A percentile compares a stretch with the other conserved stretches of the same genome.
These are phyloP conservation scores for Chlorophyllum brunneum DNA, from an alignment of 768 basidiomycete species.

Conservation along the genomic window DNA sequence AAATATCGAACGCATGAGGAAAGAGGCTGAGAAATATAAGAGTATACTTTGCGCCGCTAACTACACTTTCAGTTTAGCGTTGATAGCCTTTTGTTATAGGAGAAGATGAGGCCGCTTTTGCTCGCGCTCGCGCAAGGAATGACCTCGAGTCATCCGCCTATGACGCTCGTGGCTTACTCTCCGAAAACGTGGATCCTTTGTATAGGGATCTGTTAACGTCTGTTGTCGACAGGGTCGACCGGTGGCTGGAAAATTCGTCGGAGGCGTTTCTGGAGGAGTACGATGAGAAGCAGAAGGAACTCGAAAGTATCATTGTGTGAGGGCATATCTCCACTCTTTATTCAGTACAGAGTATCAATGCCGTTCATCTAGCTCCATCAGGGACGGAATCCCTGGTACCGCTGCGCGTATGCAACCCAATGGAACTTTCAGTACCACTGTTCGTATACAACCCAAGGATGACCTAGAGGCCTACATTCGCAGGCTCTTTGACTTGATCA, in stretches of 20 bases:
- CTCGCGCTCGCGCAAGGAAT: slow-evolving; percentile 86
- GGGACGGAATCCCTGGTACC: too few species aligned
- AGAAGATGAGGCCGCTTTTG: slow-evolving; percentile 83
- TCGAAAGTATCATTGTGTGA: slow-evolving; percentile 81
- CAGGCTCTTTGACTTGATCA: too few species aligned
- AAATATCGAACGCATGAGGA: slow-evolving; percentile 97
- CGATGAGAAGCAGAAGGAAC: slow-evolving; percentile 88
- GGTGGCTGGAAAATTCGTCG: slow-evolving; percentile 82
- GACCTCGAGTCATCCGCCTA: slow-evolving; percentile 91
- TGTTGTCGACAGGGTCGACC: slow-evolving; percentile 78
- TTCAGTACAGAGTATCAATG: too few species aligned
- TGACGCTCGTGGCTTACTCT: slow-evolving; percentile 88
- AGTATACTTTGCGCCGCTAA: slow-evolving; percentile 19
- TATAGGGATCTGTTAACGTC: slow-evolving; percentile 83
- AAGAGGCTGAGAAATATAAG: slow-evolving; percentile 92
- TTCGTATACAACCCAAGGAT: too few species aligned
- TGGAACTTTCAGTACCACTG: too few species aligned
- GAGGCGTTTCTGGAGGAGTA: slow-evolving; percentile 95
- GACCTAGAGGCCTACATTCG: too few species aligned
- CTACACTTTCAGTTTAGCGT: too few species aligned
- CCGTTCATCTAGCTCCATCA: too few species aligned
- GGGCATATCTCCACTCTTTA: too few species aligned
- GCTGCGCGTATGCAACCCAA: too few species aligned
- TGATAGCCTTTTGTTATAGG: too few species aligned
- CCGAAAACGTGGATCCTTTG: slow-evolving; percentile 77